phyloP scores from a whole-genome alignment of 2,329 filamentous ascomycete species.

The Emydomyces testavorans region DNA sequence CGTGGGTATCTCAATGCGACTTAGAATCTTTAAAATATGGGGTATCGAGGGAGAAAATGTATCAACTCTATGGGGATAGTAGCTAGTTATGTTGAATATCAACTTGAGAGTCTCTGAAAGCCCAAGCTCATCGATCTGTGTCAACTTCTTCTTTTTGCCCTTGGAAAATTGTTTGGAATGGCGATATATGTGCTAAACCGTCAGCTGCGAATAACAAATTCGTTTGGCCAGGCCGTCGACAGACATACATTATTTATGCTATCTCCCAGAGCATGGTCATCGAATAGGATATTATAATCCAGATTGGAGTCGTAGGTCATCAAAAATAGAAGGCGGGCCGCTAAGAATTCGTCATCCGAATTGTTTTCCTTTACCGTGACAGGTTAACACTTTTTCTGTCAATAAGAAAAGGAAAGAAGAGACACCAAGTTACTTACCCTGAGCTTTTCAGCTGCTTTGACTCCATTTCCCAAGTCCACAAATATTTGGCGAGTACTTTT shows the following conservation, averaged over 20 bases:
- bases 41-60: slow-evolving; percentile 58
- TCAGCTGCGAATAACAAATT: not conserved
- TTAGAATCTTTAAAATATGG: slow-evolving; percentile 58
- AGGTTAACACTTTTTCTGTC: not conserved
- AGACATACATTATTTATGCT: slow-evolving; percentile 46
- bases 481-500: slow-evolving; percentile 58
- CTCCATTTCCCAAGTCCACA: slow-evolving; percentile 56
- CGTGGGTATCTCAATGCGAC: slow-evolving; percentile 45
- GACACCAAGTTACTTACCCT: slow-evolving; percentile 33
- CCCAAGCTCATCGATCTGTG: slow-evolving; percentile 59
- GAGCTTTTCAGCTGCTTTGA: slow-evolving; percentile 58
- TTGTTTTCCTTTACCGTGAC: slow-evolving; percentile 45
- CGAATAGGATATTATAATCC: slow-evolving; percentile 53
- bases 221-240: not conserved
- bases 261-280: slow-evolving; percentile 54
- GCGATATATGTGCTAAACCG: slow-evolving; percentile 48
- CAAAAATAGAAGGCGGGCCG: slow-evolving; percentile 66
- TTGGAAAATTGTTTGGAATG: slow-evolving; percentile 52
- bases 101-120: slow-evolving; percentile 76
- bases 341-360: slow-evolving; percentile 75
- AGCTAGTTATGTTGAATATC: slow-evolving; percentile 75
- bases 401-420: not conserved
- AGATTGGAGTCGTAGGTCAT: slow-evolving; percentile 65
- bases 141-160: slow-evolving; percentile 25
- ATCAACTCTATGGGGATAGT: slow-evolving; percentile 50